Conservation (phyloP, 805 yeast species). For the Suhomyces sp. region DNA sequence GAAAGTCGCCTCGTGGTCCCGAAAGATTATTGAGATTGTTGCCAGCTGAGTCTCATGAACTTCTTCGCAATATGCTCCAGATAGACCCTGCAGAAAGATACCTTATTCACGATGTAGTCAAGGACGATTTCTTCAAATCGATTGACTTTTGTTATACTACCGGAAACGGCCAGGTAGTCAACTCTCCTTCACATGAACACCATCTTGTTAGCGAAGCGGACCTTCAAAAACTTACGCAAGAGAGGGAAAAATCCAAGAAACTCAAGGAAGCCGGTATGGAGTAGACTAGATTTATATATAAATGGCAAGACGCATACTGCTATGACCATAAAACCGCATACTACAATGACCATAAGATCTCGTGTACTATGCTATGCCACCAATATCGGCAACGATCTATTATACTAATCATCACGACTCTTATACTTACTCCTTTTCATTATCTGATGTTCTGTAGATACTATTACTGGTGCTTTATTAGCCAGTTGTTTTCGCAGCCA, state of each 20-base stretch:
- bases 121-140: constrained; percentile 55
- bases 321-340: too few relatives aligned
- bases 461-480: too few relatives aligned
- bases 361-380: too few relatives aligned
- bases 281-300: background rate
- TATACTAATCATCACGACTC: too few relatives aligned
- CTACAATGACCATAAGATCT: too few relatives aligned
- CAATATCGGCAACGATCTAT: too few relatives aligned
- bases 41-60: constrained; percentile 61
- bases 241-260: constrained; percentile 20
- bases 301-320: background rate
- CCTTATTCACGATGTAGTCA: constrained; percentile 52
- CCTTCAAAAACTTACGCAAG: constrained; percentile 35
- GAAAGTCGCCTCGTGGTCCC: constrained; percentile 6
- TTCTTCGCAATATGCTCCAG: constrained; percentile 64
- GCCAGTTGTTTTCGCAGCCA: too few relatives aligned
- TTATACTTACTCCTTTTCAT: too few relatives aligned
- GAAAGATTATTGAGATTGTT: constrained; percentile 49
- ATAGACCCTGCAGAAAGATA: constrained; percentile 59
- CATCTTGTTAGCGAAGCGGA: constrained; percentile 70
- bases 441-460: too few relatives aligned
- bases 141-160: constrained; percentile 54
- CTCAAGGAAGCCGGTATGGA: constrained; percentile 10
- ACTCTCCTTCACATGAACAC: constrained; percentile 48
- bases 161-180: constrained; percentile 20